Base-by-base conservation (phyloP, 129 eudicot species). In the Artemisia annua region DNA sequence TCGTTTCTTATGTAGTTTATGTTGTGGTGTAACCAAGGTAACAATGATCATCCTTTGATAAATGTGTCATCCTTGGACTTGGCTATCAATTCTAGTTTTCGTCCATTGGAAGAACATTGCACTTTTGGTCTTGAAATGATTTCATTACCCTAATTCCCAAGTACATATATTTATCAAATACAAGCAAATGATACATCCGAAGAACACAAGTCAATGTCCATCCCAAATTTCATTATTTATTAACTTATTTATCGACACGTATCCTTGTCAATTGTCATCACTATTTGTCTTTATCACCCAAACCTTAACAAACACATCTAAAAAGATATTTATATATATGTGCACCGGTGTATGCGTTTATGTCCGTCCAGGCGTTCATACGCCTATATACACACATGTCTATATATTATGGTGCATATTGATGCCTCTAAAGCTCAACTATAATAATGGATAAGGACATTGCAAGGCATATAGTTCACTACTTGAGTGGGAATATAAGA, bases 381-480 rank as follows among this genome's bases (percentile, higher is more conserved):
- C 46, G 11, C 46, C 46, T 48, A 30, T 69, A 69, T 16, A 22
- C 48, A 28, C 72, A 51, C 63, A 11, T 59, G 68, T 5, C 14
- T 48, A 58, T 26, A 66, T 49, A 5, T 43, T 44, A 24, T 43
- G 73, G 69, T 48, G 17, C 52, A 11, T 71, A 30, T 28, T 28
- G 17, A 22, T 75, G 10, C 7, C 12, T 50, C 54, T 24, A 39
- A 35, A 39, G 10, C 46, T 39, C 10, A 39, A 2, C 66, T 46
- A 3, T n/a, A 22, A 15, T 26, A 13, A 5, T 20, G 52, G 69
- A 59, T 26, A 59, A 58, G 60, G 80, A 66, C 66, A 44, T 13
- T 3, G 19, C 63, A 32, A 73, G 0, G 11, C 63, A 18, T 50
- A 62, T 73, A 16, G 44, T 64, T 43, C 78, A 72, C 48, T 51